phyloP scores from a whole-genome alignment of 345 rosid species.

The Sisymbrium irio region DNA sequence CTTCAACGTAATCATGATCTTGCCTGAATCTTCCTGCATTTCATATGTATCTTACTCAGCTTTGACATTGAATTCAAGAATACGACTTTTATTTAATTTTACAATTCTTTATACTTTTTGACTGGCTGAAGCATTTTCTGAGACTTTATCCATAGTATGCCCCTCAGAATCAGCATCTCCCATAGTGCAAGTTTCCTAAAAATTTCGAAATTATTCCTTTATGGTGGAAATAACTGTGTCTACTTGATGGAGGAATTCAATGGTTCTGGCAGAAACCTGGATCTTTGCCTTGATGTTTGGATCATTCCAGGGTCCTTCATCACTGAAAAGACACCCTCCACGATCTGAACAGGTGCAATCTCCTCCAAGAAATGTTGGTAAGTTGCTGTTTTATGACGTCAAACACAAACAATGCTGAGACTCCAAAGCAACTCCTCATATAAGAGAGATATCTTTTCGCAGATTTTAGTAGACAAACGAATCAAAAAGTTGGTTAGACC shows the following conservation, averaged over 20 bases:
- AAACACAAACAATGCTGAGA: constrained; percentile 7
- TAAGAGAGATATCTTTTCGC: not conserved
- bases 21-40: constrained; percentile 10
- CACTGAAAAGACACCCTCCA: constrained; percentile 86
- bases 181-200: constrained; percentile 7
- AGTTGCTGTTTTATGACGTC: constrained; percentile 53
- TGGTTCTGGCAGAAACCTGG: constrained; percentile 8
- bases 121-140: not conserved
- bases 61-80: not conserved
- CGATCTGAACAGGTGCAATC: constrained; percentile 64
- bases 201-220: not conserved
- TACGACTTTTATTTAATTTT: not conserved
- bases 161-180: constrained; percentile 11
- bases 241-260: not conserved
- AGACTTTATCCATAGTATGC: not conserved
- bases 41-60: not conserved
- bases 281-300: constrained; percentile 55
- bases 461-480: not conserved
- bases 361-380: constrained; percentile 94
- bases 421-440: not conserved
- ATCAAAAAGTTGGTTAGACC: constrained; percentile 37
- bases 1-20: not conserved
- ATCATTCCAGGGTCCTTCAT: constrained; percentile 90
- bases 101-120: not conserved
- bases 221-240: not conserved